Percentiles rank a stretch among this genome's conserved stretches.
phyloP scores from a whole-genome alignment of 257 asterid genomes.

The Solanum pimpinellifolium region DNA sequence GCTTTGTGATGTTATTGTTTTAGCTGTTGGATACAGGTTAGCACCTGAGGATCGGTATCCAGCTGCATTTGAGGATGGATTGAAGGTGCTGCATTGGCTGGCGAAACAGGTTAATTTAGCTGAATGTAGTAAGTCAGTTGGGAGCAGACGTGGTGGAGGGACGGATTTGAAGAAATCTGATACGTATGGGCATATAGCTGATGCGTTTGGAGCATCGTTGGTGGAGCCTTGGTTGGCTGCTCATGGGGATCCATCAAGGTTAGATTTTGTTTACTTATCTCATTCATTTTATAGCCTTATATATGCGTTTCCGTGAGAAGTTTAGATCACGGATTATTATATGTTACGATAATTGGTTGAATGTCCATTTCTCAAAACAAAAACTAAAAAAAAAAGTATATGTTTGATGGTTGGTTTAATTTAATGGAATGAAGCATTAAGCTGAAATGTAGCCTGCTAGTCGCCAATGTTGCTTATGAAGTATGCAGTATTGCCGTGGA shows the following conservation, averaged over 20 bases:
- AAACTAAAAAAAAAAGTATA: background rate
- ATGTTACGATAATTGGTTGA: background rate
- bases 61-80: constrained; percentile 83
- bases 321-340: background rate
- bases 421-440: background rate
- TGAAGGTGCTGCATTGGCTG: constrained; percentile 81
- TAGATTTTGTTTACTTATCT: constrained; percentile 4
- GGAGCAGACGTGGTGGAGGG: constrained; percentile 25
- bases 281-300: background rate
- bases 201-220: constrained; percentile 83
- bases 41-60: constrained; percentile 87
- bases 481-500: background rate
- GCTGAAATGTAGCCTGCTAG: background rate
- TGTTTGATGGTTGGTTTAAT: background rate
- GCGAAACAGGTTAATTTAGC: constrained; percentile 90
- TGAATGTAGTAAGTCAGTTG: constrained; percentile 60
- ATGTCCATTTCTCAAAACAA: background rate
- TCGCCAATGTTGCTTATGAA: background rate
- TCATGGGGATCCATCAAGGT: constrained; percentile 98
- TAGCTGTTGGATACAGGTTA: constrained; percentile 86
- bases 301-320: background rate
- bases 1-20: constrained; percentile 71
- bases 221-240: constrained; percentile 99
- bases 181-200: constrained; percentile 45
- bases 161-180: constrained; percentile 53